Evolutionary conservation across 495 filamentous ascomycete genomes (phyloP), one percentile per base, ranked within the genome.

Genomic region (Poronia punctata): DNA sequence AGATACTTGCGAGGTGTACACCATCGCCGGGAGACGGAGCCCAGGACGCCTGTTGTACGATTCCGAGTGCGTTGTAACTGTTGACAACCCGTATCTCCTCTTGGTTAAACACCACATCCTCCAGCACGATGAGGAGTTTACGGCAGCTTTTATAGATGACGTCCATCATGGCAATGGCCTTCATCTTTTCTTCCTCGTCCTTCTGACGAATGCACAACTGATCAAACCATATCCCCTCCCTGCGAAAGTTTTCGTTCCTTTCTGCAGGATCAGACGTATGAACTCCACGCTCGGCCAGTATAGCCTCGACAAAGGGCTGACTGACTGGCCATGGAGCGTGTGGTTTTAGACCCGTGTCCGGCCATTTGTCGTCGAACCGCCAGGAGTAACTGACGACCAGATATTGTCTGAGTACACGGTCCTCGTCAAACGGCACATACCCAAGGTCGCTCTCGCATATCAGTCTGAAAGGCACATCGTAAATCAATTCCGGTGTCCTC

Each of bases 241-340:
- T 14, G 32, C 32, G 20, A 14, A 35, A 35, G 24, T 35, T 24
- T 6, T 12, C 19, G 6, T 24, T 6, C 24, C 16, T 3, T 16
- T 3, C 7, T 20, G 11, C 18, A n/a, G 14, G 6, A 23, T 37
- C 69, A 70, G 34, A 70, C 56, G 14, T 37, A 8, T 16, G 6
- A 23, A 26, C 15, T 9, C 22, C 35, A 4, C 35, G 22, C 10
- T 18, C 0, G 8, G 12, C 22, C 14, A 37, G 12, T 27, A 37
- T 37, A 5, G 35, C 35, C 1, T 37, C 22, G 5, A 18, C 22
- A n/a, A 27, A 27, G 9, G 35, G 22, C n/a, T 16, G 14, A 12
- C 35, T 37, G 22, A 37, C 8, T 10, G 22, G 35, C 22, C 20
- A 27, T 26, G 35, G 35, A 17, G 9, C 12, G 19, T 37, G 8